Evolutionary conservation across 768 basidiomycete species (phyloP).

Genomic region (Brasilioporus rufonigricans): DNA sequence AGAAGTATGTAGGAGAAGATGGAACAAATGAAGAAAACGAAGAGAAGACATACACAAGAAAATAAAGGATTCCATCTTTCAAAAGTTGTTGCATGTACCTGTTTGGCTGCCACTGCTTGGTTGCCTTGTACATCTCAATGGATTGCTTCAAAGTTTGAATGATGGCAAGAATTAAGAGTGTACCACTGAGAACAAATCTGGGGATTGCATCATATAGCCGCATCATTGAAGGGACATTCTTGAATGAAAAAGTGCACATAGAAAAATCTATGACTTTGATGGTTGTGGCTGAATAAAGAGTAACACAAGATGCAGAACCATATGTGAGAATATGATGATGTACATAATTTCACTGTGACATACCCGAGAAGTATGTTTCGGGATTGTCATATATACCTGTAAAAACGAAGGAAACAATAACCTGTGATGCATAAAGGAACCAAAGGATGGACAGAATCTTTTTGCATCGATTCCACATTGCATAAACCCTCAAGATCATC

Average conservation of each 20-base stretch:
- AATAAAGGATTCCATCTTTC: constrained; percentile 8
- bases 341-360: too few relatives aligned
- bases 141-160: constrained; percentile 1
- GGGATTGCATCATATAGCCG: neutral
- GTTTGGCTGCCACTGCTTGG: constrained; percentile 2
- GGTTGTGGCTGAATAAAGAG: too few relatives aligned
- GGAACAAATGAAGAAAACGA: too few relatives aligned
- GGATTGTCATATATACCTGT: constrained; percentile 9
- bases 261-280: too few relatives aligned
- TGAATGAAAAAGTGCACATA: too few relatives aligned
- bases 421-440: neutral
- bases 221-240: too few relatives aligned
- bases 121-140: neutral
- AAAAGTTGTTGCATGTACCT: neutral
- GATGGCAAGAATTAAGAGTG: constrained; percentile 1
- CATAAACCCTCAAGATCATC: too few relatives aligned
- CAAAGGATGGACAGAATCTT: constrained; percentile 1
- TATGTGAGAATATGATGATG: too few relatives aligned
- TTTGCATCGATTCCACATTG: constrained; percentile 12
- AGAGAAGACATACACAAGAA: constrained; percentile 19
- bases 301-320: too few relatives aligned
- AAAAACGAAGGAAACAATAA: too few relatives aligned
- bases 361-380: neutral
- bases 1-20: too few relatives aligned
- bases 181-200: constrained; percentile 1